Evolutionary conservation across 2,329 filamentous ascomycete species (phyloP), one percentile per base, ranked within the genome.

Genomic region (Sarocladium oryzae): DNA sequence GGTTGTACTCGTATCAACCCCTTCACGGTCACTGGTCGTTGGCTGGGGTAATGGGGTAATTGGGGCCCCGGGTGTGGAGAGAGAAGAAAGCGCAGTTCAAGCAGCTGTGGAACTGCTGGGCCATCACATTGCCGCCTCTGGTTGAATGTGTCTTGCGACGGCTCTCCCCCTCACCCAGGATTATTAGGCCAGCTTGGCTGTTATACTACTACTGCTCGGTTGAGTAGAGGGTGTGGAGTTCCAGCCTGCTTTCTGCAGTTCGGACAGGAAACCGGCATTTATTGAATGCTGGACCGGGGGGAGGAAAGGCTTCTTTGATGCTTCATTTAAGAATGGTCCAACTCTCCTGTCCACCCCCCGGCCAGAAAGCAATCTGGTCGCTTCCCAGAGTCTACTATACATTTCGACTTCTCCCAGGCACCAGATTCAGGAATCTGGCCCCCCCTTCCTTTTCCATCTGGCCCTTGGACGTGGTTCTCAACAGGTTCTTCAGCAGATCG

Each of bases 221-320:
- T n/a, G n/a, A n/a, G n/a, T n/a, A 33, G 43, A 48, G 10, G 43
- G 24, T 48, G 43, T 48, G 43, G 43, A 33, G 43, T 48, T 13
- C 43, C 43, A 33, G 18, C 43, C 26, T 20, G 16, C n/a, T n/a
- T 20, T 45, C 21, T 48, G 21, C 43, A 48, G 18, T n/a, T 48
- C 43, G 43, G 43, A 48, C 43, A 32, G 26, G 28, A 48, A 33
- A 32, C 43, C 43, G 43, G 43, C 43, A 48, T 48, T 48, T 48
- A 32, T 32, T 18, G 26, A 32, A 7, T 7, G 7, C 7, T 30
- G 28, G 7, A 30, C n/a, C 3, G 43, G 21, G 7, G 43, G 24
- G 26, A 15, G 43, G 15, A 30, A 48, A 26, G 43, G 24, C 33
- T 16, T 20, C 15, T 32, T 32, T 20, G 26, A 48, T 33, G 26